phyloP scores from a whole-genome alignment of 352 stramenopile genomes.

The Globisporangium spinosum region DNA sequence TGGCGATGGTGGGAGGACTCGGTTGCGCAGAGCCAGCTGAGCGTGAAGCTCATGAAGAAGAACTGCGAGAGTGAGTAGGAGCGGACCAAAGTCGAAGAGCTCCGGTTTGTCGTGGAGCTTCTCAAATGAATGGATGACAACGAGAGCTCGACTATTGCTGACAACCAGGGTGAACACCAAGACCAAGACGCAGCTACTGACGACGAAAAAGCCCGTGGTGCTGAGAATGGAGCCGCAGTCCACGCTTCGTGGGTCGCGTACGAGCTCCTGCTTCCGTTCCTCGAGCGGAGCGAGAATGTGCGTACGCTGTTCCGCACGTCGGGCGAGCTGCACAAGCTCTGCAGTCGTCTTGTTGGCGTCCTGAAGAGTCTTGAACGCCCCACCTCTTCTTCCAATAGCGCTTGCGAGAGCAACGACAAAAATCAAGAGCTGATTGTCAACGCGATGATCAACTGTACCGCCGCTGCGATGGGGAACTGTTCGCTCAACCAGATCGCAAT shows the following conservation, averaged over 20 bases:
- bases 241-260: slow-evolving; percentile 34
- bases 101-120: slow-evolving; percentile 44
- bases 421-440: slow-evolving; percentile 23
- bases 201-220: background rate
- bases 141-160: slow-evolving; percentile 5
- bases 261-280: slow-evolving; percentile 46
- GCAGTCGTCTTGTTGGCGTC: slow-evolving; percentile 28
- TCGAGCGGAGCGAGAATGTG: slow-evolving; percentile 42
- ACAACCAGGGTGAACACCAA: background rate
- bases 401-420: background rate
- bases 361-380: slow-evolving; percentile 4
- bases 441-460: slow-evolving; percentile 45
- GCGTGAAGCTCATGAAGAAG: background rate
- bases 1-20: slow-evolving; percentile 31
- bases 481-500: slow-evolving; percentile 62
- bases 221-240: slow-evolving; percentile 10
- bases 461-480: slow-evolving; percentile 29
- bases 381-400: background rate
- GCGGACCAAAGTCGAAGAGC: slow-evolving; percentile 28
- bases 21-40: slow-evolving; percentile 30
- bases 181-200: background rate
- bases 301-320: slow-evolving; percentile 55
- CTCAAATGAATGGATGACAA: slow-evolving; percentile 43
- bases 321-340: slow-evolving; percentile 43
- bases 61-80: background rate